Base-by-base conservation (phyloP, 371 early-diverging fungal genomes). In the Mortierella sp. region DNA sequence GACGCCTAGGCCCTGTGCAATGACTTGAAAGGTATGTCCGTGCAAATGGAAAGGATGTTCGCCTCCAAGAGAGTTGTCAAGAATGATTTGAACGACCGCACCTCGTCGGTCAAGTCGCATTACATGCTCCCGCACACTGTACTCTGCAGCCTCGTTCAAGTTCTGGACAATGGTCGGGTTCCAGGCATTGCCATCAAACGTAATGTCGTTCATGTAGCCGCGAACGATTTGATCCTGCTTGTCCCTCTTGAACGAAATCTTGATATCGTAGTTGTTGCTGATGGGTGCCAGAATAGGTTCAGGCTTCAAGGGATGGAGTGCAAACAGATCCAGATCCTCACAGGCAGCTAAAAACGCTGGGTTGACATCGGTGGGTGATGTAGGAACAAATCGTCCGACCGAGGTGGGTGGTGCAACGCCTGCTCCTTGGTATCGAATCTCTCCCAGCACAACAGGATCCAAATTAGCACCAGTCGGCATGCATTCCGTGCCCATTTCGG, bases 41-140 rank as follows among this genome's bases (percentile, higher is more conserved):
- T 90, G 90, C 75, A 88, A 73, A 50, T 89, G 90, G 78, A 88
- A 89, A 8, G 90, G 90, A 72, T 89, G 90, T 34, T 90, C 82
- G 58, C 79, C 88, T 21, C 75, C 77, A 48, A 34, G 11, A 38
- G 82, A 75, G 68, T 82, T 86, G 65, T 82, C 80, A 19, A 86
- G 28, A 28, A 86, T 78, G 16, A 86, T 82, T 55, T 86, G 87
- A 8, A 86, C 83, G 31, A 86, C 47, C 0, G 82, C 71, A 48
- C 75, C 76, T 0, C 80, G 75, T 31, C 75, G 52, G 31, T 80
- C 82, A 26, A 86, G 72, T 68, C 73, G 77, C 82, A 86, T 80
- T 10, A 86, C 87, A 55, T 86, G 87, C 54, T 80, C 72, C 7
- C 72, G 31, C 8, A 78, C 73, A 11, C 70, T 73, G 42, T 78